Base-by-base conservation (phyloP, 2,329 filamentous ascomycete species). In the Lasiodiplodia sp. region DNA sequence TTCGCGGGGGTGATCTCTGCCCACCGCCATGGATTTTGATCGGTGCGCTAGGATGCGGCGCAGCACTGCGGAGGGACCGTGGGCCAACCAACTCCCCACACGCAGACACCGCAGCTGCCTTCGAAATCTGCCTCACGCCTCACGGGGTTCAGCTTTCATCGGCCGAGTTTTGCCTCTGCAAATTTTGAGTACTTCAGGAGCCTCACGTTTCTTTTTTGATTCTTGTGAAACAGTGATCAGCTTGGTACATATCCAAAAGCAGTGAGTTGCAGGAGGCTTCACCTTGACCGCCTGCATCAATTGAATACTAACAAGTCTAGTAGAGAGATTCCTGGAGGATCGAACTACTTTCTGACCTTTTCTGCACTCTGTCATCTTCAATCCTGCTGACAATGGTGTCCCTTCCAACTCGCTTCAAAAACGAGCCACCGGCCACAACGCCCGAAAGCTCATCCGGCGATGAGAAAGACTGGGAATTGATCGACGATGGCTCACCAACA, bases 21-120 rank as follows among this genome's bases (percentile, higher is more conserved):
- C 38, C 14, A 14, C 31, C 38, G n/a, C 55, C 18, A 5, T 47
- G 14, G 44, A 38, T 38, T 47, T 18, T 8, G 47, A 47, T 21
- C 23, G 57, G 57, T 37, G 14, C 25, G 21, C 57, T 58, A 58
- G 56, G 28, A 58, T 49, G 57, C 57, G 57, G 57, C 57, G 57
- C 57, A 62, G 57, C 23, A 18, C 2, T 62, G 4, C 8, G 4
- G 21, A 34, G 6, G 25, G 18, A 47, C 31, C 40, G 38, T 47
- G 31, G 14, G 28, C 11, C 40, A 14, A 31, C 31, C 56, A 58
- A 47, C 14, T 1, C 25, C 12, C 23, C 57, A 16, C 23, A n/a
- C 57, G 16, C 31, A 16, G 31, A 7, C 11, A 18, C 34, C 31
- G n/a, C 6, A 49, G 38, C 2, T 62, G 57, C 57, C 40, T 34